A percentile compares a stretch with the other conserved stretches of the same genome.
Evolutionary conservation across 768 basidiomycete genomes (phyloP).

Genomic region (Paxillus involutus): DNA sequence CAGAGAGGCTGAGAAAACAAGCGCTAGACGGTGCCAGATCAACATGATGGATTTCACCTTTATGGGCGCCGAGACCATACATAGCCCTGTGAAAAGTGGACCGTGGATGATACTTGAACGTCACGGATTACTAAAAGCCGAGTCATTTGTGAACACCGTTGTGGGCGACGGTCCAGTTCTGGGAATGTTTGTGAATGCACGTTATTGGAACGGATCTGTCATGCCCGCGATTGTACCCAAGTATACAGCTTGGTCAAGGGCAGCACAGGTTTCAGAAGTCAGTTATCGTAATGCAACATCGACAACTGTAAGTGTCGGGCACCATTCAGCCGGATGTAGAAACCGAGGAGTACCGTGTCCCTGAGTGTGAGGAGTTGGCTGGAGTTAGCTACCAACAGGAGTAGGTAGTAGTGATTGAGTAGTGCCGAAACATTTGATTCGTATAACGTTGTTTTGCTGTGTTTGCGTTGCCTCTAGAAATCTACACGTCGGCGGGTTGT

Average conservation of each 20-base stretch:
- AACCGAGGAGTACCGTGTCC: background rate
- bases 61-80: background rate
- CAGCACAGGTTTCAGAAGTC: too few relatives aligned
- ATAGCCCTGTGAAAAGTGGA: background rate
- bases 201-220: too few relatives aligned
- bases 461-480: slow-evolving; percentile 2
- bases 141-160: background rate
- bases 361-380: background rate
- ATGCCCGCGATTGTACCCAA: too few relatives aligned
- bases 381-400: background rate
- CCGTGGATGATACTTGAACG: background rate
- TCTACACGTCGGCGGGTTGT: slow-evolving; percentile 27
- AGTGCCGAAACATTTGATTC: background rate
- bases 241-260: background rate
- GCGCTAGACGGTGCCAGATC: background rate
- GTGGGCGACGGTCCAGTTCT: background rate
- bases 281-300: too few relatives aligned
- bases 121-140: background rate
- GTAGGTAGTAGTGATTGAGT: too few relatives aligned
- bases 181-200: background rate
- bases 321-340: too few relatives aligned
- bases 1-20: background rate
- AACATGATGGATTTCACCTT: background rate
- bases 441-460: background rate
- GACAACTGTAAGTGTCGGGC: too few relatives aligned